Evolutionary conservation across 768 basidiomycete genomes (phyloP), one percentile per base, ranked within the genome.

Genomic region (Leccinum subgranulosum): DNA sequence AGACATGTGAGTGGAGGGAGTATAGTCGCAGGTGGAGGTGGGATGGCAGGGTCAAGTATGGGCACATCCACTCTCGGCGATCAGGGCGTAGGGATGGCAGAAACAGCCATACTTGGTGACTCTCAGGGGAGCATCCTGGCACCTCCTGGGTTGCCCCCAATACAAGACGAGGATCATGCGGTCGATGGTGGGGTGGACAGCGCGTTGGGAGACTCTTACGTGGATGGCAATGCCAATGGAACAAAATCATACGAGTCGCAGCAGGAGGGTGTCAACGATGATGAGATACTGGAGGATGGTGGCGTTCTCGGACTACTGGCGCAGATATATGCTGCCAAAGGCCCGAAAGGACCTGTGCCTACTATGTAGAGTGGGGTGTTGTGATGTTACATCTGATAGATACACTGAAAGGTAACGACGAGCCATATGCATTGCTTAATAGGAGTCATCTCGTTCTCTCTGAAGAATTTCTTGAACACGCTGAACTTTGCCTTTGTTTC

Each of bases 281-380:
- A 86, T 5, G 87, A 87, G 25, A 77, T 73, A 19, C 66, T 89
- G 60, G 84, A 84, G 65, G 92, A 94, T 72, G 90, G 83, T 0
- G 94, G 94, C 17, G 87, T 97, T 61, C 74, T 96, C 60, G 92
- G 90, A 21, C 67, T 97, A 60, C 69, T 97, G 64, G 88, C 91
- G 45, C 88, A 95, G 76, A 94, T 97, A 51, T 93, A 95, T 72
- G 84, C 81, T 48, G 77, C 81, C 63, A 78, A 76, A 59, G 83
- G 61, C 1, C 59, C 84, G 49, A 80, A 78, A 56, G 65, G 67
- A 46, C 78, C 79, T 54, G 73, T 76, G 6, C 75, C 80, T 47
- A 76, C 79, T 19, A 78, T 84, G 55, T 80, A 68, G 49, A 51
- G 17, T 25, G 28, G 28, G 3, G 17, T 34, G 23, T 15, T 17